Base-by-base conservation (phyloP, 257 asterid species). In the Petunia secreta region DNA sequence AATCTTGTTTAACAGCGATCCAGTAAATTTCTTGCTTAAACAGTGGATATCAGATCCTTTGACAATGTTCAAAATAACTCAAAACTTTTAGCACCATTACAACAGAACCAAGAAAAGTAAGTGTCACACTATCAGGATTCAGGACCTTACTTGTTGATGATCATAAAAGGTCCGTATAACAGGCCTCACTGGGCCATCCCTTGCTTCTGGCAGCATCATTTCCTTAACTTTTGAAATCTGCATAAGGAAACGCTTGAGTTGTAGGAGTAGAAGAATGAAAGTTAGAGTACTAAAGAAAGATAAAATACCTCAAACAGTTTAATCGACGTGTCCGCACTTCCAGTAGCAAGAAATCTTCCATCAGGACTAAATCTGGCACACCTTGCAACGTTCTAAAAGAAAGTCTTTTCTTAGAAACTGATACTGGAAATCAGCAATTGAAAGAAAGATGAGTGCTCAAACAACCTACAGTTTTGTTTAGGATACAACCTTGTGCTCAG, bases 331-430 rank as follows among this genome's bases (percentile, higher is more conserved):
- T 93, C 98, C 63, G 95, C 93, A 84, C 97, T 93, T 80, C 93
- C 98, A 80, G 97, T 89, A 55, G 98, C 98, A 87, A 93, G 88
- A 87, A 88, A 90, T 86, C 92, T 91, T 83, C 98, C 97, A 87
- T 93, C 98, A 38, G 92, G 94, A 81, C 98, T 93, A 75, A 91
- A 93, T 85, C 93, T 91, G 84, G 97, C 98, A 84, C 97, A 93
- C 85, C 94, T 89, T 54, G 94, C 95, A 41, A 85, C 91, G 85
- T 86, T 91, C 98, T 93, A 68, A 75, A 80, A 59, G 74, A 81
- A 39, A 63, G 8, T 75, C 85, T 83, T 71, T 64, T 48, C 73
- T 25, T 4, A 37, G 64, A 25, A 75, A 69, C 55, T 75, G 60
- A 73, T 81, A 75, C 78, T 7, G 37, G 59, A 25, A 59, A 60